Conservation (phyloP, 805 yeast genomes). For the Kuraishia cidri region DNA sequence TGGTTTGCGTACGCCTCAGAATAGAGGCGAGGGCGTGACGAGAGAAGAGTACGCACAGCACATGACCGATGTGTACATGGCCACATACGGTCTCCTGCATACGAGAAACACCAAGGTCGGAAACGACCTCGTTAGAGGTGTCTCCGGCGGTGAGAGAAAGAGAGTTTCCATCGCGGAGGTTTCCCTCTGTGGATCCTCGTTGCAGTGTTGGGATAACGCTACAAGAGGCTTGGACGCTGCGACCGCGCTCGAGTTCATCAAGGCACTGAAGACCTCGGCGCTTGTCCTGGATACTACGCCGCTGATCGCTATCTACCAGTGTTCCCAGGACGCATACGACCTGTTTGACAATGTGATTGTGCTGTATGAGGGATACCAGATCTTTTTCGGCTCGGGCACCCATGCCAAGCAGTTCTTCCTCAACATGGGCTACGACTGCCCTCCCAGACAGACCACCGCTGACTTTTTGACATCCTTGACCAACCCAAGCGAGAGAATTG, state of each 20-base stretch:
- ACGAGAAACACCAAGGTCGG: conserved; percentile 54
- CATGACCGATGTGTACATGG: conserved; percentile 42
- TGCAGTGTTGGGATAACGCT: conserved; percentile 81
- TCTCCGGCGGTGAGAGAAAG: conserved; percentile 62
- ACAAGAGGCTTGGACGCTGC: conserved; percentile 84
- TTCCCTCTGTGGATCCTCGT: conserved; percentile 49
- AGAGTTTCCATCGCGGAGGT: conserved; percentile 61
- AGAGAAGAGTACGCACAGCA: conserved; percentile 46
- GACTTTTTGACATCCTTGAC: conserved; percentile 31
- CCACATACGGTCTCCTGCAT: conserved; percentile 40
- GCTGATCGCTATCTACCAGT: conserved; percentile 39
- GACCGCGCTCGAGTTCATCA: conserved; percentile 68
- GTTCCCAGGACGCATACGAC: conserved; percentile 33
- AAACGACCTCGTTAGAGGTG: conserved; percentile 54
- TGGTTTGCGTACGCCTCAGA: conserved; percentile 47
- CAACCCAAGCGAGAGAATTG: conserved; percentile 17
- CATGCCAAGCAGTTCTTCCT: conserved; percentile 28
- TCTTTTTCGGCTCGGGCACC: conserved; percentile 26
- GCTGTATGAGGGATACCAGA: conserved; percentile 34
- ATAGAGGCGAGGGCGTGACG: conserved; percentile 50
- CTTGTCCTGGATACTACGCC: conserved; percentile 39
- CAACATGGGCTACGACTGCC: conserved; percentile 35
- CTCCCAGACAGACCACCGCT: conserved; percentile 37
- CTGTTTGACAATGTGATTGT: conserved; percentile 31
- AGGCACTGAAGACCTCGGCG: conserved; percentile 57